Base-by-base conservation (phyloP, 106 monocot species). In the Phalaenopsis equestris region DNA sequence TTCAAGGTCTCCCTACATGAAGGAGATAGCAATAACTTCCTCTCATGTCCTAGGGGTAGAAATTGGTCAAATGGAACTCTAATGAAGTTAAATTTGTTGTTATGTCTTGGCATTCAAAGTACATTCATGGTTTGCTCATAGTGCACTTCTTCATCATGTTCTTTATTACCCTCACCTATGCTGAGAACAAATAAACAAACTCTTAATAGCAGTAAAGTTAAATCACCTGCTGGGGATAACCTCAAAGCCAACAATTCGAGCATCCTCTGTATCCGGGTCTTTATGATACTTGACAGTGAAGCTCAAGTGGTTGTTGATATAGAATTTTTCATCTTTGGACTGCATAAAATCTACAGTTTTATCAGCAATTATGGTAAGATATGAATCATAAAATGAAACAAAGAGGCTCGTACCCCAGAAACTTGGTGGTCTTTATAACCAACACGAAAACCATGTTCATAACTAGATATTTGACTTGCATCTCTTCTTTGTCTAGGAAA, bases 171-270 rank as follows among this genome's bases (percentile, higher is more conserved):
- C 30, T 30, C 30, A 30, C 30, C 30, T 30, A 30, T 30, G 30
- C 30, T 30, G 43, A 45, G 43, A 45, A 6, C 3, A 6, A 45
- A 45, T 45, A 45, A 45, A 45, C 43, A 45, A 45, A 52, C 52
- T 52, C 52, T 12, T 52, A 52, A 52, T 52, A 52, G 52, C 12
- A 52, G 52, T 52, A 52, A 10, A 52, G 52, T 2, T 52, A 24
- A 74, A 12, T 41, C 16, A 87, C 83, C 83, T 84, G 87, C 78
- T 81, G 74, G 87, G 87, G 14, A 42, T 84, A 77, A 87, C 81
- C 81, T 87, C 84, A 83, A 87, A 87, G 55, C 87, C 87, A 52
- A 87, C 87, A 30, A 87, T 87, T 19, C 87, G 80, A 52, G 87
- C 46, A 75, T 83, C 81, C 4, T 87, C 87, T 24, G 73, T 65